Base-by-base conservation (phyloP, 176 grass and related monocot species). In the Triticum aestivum region DNA sequence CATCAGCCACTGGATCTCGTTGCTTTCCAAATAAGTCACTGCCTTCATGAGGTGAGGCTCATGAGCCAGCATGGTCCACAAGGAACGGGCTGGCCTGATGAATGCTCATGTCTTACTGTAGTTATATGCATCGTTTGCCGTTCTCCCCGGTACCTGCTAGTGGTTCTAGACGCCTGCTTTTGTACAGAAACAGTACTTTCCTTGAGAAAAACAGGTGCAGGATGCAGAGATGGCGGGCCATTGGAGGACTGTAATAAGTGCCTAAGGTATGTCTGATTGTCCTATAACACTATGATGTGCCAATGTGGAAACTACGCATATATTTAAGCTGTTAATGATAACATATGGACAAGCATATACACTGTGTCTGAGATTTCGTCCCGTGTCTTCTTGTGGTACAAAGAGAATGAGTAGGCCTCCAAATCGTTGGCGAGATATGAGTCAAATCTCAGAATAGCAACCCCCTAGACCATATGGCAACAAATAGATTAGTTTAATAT, bases 21-120 rank as follows among this genome's bases (percentile, higher is more conserved):
- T 85, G 64, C 58, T 85, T 88, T 91, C 71, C 82, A 85, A 85
- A 84, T 70, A 91, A 91, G 86, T 75, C 89, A 83, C 82, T 66
- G 54, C 83, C 86, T 88, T 83, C 88, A 85, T 71, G 67, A 83
- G 77, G 34, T 58, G 67, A 83, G 81, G 21, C 83, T 76, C 75
- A 83, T 79, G 65, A 69, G 66, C 66, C 73, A 79, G 76, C 66
- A 84, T 91, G 74, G 86, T 90, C 86, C 83, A 80, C 79, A 61
- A 52, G 49, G 65, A 90, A 90, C 29, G 65, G 58, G 86, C 56
- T 80, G 82, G 51, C 74, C 65, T 45, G 67, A 86, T 83, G 80
- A 86, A 63, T 77, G 69, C 26, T 64, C 83, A 63, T 82, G 68
- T 88, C 69, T 80, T 39, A 77, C 27, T 56, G 73, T 54, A 54